Evolutionary conservation across 139 green algal species (phyloP), one percentile per base, ranked within the genome.

Genomic region (Raphidocelis subcapitata): DNA sequence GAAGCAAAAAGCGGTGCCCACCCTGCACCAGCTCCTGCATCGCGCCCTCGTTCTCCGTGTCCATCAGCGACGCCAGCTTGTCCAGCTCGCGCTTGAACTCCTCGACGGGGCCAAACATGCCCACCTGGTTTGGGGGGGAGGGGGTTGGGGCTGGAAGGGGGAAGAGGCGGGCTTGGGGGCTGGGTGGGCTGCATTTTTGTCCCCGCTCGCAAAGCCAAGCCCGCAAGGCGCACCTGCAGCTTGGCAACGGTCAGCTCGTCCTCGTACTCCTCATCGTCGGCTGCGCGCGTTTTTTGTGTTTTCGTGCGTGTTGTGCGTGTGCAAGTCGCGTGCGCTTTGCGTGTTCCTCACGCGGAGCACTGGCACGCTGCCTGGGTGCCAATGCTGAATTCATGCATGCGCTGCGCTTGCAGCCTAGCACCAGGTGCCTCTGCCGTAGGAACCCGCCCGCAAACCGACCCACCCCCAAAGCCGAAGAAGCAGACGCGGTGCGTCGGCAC

Each of bases 31-130:
- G 73, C 73, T 83, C 90, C 35, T 94, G 85, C 74, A 97, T 81
- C n/a, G 92, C 91, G 31, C 87, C 77, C n/a, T 88, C 80, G 16
- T 86, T 87, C 29, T 79, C 89, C 1, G 91, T 97, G 84, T 99
- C 93, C 12, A 94, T 90, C 1, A 85, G 49, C 18, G 83, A 75
- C 4, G 91, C 88, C 44, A 99, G 93, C 29, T 79, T 69, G 36
- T 98, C 92, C 65, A 99, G 78, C 68, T 98, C 89, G 20, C 52
- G 67, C 83, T 99, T 94, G 61, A 97, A 88, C 32, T 82, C 64
- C 2, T 89, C 80, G 23, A 94, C 94, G 41, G 84, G 82, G 12
- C 93, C 94, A 73, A 98, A 88, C 35, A 99, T 79, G 15, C 93
- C 95, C 16, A 99, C 90, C 80, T 97, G 89, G 41, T 49, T 12